Conservation (phyloP, 805 yeast genomes). For the Monosporozyma servazzii region DNA sequence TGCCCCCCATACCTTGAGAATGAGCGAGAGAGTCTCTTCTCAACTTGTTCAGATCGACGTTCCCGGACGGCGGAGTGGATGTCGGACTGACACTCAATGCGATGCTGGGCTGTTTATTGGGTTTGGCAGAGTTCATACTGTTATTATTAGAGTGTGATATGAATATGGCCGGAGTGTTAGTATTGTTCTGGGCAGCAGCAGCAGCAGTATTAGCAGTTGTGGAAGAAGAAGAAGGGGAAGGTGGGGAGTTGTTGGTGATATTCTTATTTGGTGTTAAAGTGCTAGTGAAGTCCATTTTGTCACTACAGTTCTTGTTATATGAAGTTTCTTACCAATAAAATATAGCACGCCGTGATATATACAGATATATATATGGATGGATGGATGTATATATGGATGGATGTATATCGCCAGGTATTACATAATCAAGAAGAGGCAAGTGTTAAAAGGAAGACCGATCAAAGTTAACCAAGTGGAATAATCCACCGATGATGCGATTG, state of each 20-base stretch:
- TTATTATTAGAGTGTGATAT: not conserved
- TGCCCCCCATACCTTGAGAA: conserved; percentile 96
- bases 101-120: not conserved
- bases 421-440: no score
- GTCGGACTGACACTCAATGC: conserved; percentile 6
- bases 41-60: conserved; percentile 3
- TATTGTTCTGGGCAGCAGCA: not conserved
- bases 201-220: not conserved
- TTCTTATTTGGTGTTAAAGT: not conserved
- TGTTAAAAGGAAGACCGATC: no score
- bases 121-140: no score
- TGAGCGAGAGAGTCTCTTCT: conserved; percentile 83
- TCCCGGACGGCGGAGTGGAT: not conserved
- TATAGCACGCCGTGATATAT: no score
- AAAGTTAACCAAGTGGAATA: no score
- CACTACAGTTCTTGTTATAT: no score
- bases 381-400: no score
- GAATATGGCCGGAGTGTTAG: not conserved
- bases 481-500: no score
- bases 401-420: no score
- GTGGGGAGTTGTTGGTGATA: not conserved
- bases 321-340: no score
- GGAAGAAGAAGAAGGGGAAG: not conserved
- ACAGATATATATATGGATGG: no score
- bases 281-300: not conserved